phyloP scores from a whole-genome alignment of 2,329 filamentous ascomycete genomes.

The Aspergillus aculeatinus region DNA sequence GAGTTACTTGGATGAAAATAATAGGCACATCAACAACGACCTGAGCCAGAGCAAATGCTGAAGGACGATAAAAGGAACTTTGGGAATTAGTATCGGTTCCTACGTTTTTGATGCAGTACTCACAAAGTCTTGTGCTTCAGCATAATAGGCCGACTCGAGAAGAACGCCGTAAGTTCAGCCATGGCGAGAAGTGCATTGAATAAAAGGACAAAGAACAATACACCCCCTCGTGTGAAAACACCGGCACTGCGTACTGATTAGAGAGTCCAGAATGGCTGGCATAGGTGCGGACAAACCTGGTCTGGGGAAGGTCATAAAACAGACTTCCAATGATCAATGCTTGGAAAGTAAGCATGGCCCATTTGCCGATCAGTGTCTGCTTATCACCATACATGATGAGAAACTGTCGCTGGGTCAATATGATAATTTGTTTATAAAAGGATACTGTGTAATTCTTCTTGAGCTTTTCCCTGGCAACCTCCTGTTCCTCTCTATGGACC shows the following conservation, averaged over 20 bases:
- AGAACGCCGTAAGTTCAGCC: conserved; percentile 61
- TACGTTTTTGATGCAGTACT: conserved; percentile 10
- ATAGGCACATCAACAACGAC: conserved; percentile 59
- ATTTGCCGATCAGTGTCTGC: conserved; percentile 53
- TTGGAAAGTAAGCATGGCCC: conserved; percentile 49
- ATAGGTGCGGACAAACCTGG: conserved; percentile 30
- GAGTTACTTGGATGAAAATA: conserved; percentile 56
- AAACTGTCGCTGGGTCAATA: conserved; percentile 56
- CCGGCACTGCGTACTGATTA: conserved; percentile 41
- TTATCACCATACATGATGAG: conserved; percentile 56
- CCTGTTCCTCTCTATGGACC: conserved; percentile 43
- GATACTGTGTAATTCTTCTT: conserved; percentile 56
- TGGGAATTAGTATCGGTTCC: conserved; percentile 9
- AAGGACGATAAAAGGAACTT: conserved; percentile 63
- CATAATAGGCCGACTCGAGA: conserved; percentile 63
- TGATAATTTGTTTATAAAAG: conserved; percentile 51
- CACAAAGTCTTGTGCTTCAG: conserved; percentile 68
- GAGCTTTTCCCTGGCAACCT: conserved; percentile 36
- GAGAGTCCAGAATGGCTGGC: no score
- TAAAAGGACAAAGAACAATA: conserved; percentile 62
- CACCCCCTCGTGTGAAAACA: conserved; percentile 60
- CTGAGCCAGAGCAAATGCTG: conserved; percentile 59
- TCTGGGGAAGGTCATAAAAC: conserved; percentile 56
- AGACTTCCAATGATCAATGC: conserved; percentile 50
- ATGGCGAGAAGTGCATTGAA: conserved; percentile 64